These are phyloP conservation scores for Golubevia pallescens DNA, from an alignment of 1,284 basidiomycete genomes.

Conservation along the genomic window DNA sequence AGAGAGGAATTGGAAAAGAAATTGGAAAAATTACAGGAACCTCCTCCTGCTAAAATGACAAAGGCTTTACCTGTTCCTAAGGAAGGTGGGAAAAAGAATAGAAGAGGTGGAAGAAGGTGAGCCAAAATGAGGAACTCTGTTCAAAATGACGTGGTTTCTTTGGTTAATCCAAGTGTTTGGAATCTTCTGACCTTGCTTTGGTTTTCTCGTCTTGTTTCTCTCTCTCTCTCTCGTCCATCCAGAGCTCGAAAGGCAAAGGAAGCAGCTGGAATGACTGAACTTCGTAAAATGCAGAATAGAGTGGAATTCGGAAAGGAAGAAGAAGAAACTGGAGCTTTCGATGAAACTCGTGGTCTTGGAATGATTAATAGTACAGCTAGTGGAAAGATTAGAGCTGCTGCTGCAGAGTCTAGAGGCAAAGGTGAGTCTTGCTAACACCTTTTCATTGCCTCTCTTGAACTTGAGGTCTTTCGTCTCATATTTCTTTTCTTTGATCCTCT, in stretches of 20 bases:
- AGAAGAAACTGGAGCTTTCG: slow-evolving; percentile 59
- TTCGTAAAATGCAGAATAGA: slow-evolving; percentile 60
- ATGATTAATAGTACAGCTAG: slow-evolving; percentile 44
- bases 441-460: neutral
- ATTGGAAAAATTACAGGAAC: slow-evolving; percentile 59
- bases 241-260: slow-evolving; percentile 56
- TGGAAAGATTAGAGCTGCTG: slow-evolving; percentile 45
- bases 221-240: neutral
- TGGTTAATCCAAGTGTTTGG: too few species aligned
- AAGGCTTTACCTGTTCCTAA: slow-evolving; percentile 59
- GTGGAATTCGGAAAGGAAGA: slow-evolving; percentile 61
- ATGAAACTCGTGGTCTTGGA: slow-evolving; percentile 54
- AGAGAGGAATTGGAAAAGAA: slow-evolving; percentile 40
- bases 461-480: neutral
- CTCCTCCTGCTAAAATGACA: slow-evolving; percentile 54
- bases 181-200: neutral
- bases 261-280: slow-evolving; percentile 54
- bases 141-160: too few species aligned
- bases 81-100: slow-evolving; percentile 48
- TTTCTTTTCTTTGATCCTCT: neutral
- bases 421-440: neutral
- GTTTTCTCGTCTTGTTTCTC: slow-evolving; percentile 1
- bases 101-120: slow-evolving; percentile 39
- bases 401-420: slow-evolving; percentile 39
- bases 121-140: neutral